These are phyloP conservation scores for Fonsecaea erecta DNA, from an alignment of 2,329 filamentous ascomycete species.

Conservation along the genomic window DNA sequence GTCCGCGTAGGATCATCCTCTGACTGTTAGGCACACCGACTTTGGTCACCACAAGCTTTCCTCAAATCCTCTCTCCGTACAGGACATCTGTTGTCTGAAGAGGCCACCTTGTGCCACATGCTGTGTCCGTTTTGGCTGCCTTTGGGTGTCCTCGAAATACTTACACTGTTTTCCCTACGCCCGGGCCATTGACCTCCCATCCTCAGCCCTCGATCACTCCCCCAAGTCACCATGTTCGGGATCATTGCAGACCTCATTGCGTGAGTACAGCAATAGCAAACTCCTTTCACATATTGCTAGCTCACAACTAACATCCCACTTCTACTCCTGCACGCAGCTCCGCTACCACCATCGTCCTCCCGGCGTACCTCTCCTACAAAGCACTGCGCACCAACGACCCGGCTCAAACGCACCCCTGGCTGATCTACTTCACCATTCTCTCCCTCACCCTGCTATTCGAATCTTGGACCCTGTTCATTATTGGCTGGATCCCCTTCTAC, in stretches of 20 bases:
- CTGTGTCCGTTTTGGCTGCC: conserved; percentile 5
- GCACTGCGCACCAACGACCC: conserved; percentile 91
- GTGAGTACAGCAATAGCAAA: conserved; percentile 58
- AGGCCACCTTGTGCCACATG: conserved; percentile 12
- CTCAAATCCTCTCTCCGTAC: neutral
- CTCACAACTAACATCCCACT: conserved; percentile 1
- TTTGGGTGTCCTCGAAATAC: conserved; percentile 3
- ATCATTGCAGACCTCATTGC: conserved; percentile 77
- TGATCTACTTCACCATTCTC: conserved; percentile 98
- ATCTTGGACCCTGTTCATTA: conserved; percentile 84
- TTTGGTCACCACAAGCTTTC: neutral
- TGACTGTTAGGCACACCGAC: conserved; percentile 12
- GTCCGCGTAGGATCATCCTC: conserved; percentile 6
- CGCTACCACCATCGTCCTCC: conserved; percentile 86
- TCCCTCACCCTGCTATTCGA: conserved; percentile 80
- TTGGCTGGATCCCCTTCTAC: conserved; percentile 92
- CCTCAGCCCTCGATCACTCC: neutral
- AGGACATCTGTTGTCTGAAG: conserved; percentile 8
- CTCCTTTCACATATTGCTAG: neutral
- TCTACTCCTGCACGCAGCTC: conserved; percentile 61
- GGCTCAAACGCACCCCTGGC: conserved; percentile 89
- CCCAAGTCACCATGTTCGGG: conserved; percentile 67
- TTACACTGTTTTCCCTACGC: neutral
- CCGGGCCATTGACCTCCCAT: neutral
- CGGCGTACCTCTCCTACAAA: conserved; percentile 97